Conservation (phyloP, 208 protist genomes). For the Giardia duodenalis region DNA sequence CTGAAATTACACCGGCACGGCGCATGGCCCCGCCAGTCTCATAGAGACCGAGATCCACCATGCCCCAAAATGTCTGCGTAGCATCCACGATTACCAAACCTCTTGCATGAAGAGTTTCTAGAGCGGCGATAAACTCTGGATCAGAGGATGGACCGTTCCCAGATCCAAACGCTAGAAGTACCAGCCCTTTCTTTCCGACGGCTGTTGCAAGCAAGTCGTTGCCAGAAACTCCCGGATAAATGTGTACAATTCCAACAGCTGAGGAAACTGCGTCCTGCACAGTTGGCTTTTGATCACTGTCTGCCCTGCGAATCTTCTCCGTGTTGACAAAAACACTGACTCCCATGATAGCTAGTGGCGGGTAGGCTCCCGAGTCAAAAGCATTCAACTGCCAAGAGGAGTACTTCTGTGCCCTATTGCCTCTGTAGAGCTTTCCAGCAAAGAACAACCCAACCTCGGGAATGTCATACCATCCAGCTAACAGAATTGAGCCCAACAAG, state of each 20-base stretch:
- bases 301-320: neutral
- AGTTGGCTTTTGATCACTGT: neutral
- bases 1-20: neutral
- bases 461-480: conserved; percentile 35
- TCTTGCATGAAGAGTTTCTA: conserved; percentile 37
- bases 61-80: conserved; percentile 51
- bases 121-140: neutral
- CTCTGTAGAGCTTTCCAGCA: conserved; percentile 67
- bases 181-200: conserved; percentile 52
- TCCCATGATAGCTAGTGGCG: conserved; percentile 62
- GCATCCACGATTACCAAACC: conserved; percentile 64
- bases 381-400: conserved; percentile 59
- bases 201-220: conserved; percentile 20
- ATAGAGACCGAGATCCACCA: conserved; percentile 54
- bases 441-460: conserved; percentile 73
- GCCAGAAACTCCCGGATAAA: conserved; percentile 58
- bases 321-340: conserved; percentile 48
- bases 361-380: conserved; percentile 64
- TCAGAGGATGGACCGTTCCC: conserved; percentile 66
- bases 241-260: conserved; percentile 31
- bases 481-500: conserved; percentile 33
- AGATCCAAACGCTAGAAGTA: conserved; percentile 68
- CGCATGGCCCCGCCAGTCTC: conserved; percentile 19
- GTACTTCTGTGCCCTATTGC: conserved; percentile 67
- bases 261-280: neutral